Percentiles rank a stretch among this genome's conserved stretches.
Conservation (phyloP, 31 red algal species). For the Odonthalia washingtoniensis region DNA sequence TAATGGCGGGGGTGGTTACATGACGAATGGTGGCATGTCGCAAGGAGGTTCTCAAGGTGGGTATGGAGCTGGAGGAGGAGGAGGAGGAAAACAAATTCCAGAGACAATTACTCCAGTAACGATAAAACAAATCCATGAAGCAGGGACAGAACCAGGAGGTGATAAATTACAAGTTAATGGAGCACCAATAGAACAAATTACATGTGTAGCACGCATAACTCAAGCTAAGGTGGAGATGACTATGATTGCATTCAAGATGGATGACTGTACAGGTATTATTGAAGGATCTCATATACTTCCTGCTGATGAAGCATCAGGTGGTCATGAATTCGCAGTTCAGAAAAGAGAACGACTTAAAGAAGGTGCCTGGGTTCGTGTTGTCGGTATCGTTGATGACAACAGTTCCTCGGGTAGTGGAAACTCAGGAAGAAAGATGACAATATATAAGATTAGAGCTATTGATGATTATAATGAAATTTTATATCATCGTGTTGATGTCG, state of each 20-base stretch:
- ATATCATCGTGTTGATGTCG: slow-evolving; percentile 74
- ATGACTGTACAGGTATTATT: slow-evolving; percentile 67
- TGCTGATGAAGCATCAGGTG: slow-evolving; percentile 35
- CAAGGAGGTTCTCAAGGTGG: slow-evolving; percentile 18
- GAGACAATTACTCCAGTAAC: slow-evolving; percentile 67
- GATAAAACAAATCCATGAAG: slow-evolving; percentile 62
- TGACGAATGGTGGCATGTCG: background rate
- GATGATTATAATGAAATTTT: slow-evolving; percentile 79
- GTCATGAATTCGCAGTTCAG: slow-evolving; percentile 44
- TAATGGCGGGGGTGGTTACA: slow-evolving; percentile 41
- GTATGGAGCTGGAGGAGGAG: slow-evolving; percentile 24
- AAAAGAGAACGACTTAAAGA: slow-evolving; percentile 50
- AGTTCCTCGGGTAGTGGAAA: background rate
- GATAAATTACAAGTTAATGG: slow-evolving; percentile 59
- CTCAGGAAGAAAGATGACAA: slow-evolving; percentile 9
- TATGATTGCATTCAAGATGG: slow-evolving; percentile 49
- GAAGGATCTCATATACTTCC: slow-evolving; percentile 55
- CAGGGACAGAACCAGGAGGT: slow-evolving; percentile 7
- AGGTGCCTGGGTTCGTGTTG: slow-evolving; percentile 81
- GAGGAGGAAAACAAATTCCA: background rate
- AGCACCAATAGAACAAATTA: slow-evolving; percentile 44
- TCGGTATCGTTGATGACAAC: slow-evolving; percentile 41
- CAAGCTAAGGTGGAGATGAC: slow-evolving; percentile 49
- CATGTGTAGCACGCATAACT: slow-evolving; percentile 71
- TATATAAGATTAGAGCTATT: slow-evolving; percentile 55